phyloP scores from a whole-genome alignment of 192 early-diverging fungal genomes.

The Umbelopsis isabellina region DNA sequence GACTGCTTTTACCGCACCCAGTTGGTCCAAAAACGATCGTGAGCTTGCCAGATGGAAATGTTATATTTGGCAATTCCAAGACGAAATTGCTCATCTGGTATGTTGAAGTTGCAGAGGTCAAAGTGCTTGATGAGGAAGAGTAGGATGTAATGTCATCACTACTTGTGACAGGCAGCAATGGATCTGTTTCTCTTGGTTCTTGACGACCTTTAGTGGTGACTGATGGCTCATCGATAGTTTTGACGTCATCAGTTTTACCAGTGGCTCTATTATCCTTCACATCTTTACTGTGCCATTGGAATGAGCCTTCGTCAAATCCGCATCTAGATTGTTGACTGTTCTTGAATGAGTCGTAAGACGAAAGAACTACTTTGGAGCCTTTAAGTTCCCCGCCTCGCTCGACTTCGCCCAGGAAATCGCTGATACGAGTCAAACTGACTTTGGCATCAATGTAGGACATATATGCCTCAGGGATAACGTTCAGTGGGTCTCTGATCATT shows the following conservation, averaged over 20 bases:
- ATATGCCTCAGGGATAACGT: constrained; percentile 61
- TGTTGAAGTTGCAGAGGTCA: not conserved
- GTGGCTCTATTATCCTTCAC: not conserved
- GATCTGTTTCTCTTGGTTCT: not conserved
- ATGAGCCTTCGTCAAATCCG: constrained; percentile 23
- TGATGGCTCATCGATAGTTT: not conserved
- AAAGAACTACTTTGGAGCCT: not conserved
- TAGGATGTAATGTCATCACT: not conserved
- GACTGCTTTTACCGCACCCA: constrained; percentile 67
- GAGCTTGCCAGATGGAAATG: constrained; percentile 54
- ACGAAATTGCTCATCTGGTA: constrained; percentile 15
- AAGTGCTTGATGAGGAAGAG: constrained; percentile 10
- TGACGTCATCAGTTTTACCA: not conserved
- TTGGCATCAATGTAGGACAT: constrained; percentile 54
- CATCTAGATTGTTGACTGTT: not conserved
- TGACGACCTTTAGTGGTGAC: not conserved
- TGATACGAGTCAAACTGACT: constrained; percentile 60
- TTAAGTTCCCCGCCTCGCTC: constrained; percentile 21
- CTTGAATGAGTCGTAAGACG: not conserved
- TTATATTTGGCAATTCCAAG: constrained; percentile 42
- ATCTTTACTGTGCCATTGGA: constrained; percentile 25
- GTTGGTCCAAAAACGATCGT: constrained; percentile 69
- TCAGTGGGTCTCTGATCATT: constrained; percentile 58
- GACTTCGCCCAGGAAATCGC: constrained; percentile 40
- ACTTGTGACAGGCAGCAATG: constrained; percentile 2